phyloP scores from a whole-genome alignment of 768 basidiomycete species.

The Boletus coccyginus region DNA sequence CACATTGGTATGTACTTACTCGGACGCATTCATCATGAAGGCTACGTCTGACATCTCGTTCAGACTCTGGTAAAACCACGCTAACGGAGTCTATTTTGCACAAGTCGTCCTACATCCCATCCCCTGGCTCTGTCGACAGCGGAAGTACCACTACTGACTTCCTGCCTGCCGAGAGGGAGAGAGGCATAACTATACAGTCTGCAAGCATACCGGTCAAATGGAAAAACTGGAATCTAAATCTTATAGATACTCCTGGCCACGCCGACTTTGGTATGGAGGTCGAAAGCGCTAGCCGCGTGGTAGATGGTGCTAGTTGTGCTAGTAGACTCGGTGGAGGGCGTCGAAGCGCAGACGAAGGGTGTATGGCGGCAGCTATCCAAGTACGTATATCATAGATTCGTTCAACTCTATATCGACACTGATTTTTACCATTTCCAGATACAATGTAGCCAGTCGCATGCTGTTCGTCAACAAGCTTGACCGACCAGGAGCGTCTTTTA shows the following conservation, averaged over 20 bases:
- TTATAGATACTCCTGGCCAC: slow-evolving; percentile 90
- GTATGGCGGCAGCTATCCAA: slow-evolving; percentile 87
- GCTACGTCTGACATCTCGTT: slow-evolving; percentile 8
- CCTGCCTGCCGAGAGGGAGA: slow-evolving; percentile 82
- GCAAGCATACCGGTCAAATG: slow-evolving; percentile 88
- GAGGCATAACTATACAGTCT: slow-evolving; percentile 90
- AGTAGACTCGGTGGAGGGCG: slow-evolving; percentile 88
- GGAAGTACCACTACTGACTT: slow-evolving; percentile 92
- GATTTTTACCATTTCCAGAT: slow-evolving; percentile 42
- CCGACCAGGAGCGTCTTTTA: slow-evolving; percentile 80
- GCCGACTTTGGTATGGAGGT: slow-evolving; percentile 98
- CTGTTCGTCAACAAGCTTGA: slow-evolving; percentile 89
- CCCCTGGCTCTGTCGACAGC: slow-evolving; percentile 81
- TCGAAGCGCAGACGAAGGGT: slow-evolving; percentile 86
- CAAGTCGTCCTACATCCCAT: slow-evolving; percentile 66
- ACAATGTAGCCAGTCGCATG: slow-evolving; percentile 73
- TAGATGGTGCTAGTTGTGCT: slow-evolving; percentile 88
- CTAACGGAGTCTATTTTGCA: slow-evolving; percentile 84
- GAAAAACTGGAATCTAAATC: slow-evolving; percentile 82
- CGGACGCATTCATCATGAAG: background rate
- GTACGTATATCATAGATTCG: slow-evolving; percentile 42
- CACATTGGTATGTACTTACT: slow-evolving; percentile 63
- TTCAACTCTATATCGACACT: background rate
- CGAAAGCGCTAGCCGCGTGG: slow-evolving; percentile 86
- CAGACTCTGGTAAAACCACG: slow-evolving; percentile 90